Evolutionary conservation across 2,329 filamentous ascomycete genomes (phyloP).

Genomic region (Cladosporium sp.): DNA sequence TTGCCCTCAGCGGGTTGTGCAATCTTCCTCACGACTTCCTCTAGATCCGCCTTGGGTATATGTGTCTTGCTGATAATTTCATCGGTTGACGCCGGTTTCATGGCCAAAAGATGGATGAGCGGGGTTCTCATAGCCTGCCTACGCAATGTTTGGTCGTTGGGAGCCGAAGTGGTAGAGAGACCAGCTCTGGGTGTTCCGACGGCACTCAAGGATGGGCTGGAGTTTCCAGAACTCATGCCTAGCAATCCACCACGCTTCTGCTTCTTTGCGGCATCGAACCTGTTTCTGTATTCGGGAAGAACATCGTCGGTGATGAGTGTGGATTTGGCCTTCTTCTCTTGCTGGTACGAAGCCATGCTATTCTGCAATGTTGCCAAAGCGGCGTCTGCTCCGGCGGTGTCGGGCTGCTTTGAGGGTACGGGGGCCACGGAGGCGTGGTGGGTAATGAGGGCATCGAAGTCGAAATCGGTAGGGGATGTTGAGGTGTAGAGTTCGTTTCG

Average conservation of each 20-base stretch:
- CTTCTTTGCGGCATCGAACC: conserved; percentile 28
- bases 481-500: conserved; percentile 56
- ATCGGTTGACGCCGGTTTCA: conserved; percentile 45
- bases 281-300: conserved; percentile 32
- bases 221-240: conserved; percentile 28
- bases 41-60: conserved; percentile 46
- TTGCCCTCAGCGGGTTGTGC: conserved; percentile 47
- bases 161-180: conserved; percentile 35
- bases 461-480: conserved; percentile 43
- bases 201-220: conserved; percentile 37
- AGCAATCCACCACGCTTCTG: conserved; percentile 22
- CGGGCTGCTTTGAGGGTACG: conserved; percentile 28
- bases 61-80: conserved; percentile 45
- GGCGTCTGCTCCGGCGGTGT: conserved; percentile 54
- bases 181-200: conserved; percentile 28
- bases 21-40: conserved; percentile 47
- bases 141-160: conserved; percentile 29
- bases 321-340: conserved; percentile 56
- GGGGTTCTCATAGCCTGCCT: conserved; percentile 41
- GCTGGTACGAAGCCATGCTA: conserved; percentile 55
- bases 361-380: conserved; percentile 57
- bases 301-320: conserved; percentile 32
- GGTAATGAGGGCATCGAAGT: conserved; percentile 54
- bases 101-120: conserved; percentile 52
- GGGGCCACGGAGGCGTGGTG: conserved; percentile 44